phyloP scores from a whole-genome alignment of 352 stramenopile genomes.

The Phytophthora sp. region DNA sequence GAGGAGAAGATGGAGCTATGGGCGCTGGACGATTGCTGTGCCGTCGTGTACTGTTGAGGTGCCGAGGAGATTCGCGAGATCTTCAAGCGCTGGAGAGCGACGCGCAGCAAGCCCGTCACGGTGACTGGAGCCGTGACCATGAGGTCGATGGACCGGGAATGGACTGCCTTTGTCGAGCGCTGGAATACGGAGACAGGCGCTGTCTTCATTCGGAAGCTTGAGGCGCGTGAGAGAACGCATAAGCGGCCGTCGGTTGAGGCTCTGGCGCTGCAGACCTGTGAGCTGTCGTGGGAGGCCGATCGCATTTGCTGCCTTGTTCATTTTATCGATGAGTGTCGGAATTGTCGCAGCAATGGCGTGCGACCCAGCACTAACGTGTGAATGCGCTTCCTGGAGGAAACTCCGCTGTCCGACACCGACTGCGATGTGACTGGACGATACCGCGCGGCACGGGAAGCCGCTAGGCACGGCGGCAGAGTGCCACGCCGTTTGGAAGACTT shows the following conservation, averaged over 20 bases:
- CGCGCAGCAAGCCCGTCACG: neutral
- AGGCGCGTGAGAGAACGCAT: neutral
- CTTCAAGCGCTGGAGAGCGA: neutral
- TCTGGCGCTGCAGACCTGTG: neutral
- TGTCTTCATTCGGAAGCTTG: neutral
- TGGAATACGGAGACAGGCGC: neutral
- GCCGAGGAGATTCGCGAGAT: too few relatives aligned
- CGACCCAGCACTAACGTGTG: neutral
- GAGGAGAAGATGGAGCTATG: neutral
- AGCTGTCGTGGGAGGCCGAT: neutral
- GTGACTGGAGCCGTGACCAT: neutral
- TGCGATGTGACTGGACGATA: neutral
- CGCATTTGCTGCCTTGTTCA: neutral
- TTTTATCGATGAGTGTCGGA: neutral
- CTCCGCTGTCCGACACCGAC: neutral
- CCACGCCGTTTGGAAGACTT: neutral
- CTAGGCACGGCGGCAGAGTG: conserved; percentile 1
- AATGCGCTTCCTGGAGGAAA: neutral
- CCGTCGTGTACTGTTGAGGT: too few relatives aligned
- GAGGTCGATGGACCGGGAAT: neutral
- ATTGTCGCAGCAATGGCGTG: neutral
- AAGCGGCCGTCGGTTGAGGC: neutral
- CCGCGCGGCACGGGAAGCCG: neutral
- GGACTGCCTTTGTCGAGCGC: neutral
- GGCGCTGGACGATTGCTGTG: too few relatives aligned